Evolutionary conservation across 2,329 filamentous ascomycete genomes (phyloP).

Genomic region (Alternaria angustiovoidea): DNA sequence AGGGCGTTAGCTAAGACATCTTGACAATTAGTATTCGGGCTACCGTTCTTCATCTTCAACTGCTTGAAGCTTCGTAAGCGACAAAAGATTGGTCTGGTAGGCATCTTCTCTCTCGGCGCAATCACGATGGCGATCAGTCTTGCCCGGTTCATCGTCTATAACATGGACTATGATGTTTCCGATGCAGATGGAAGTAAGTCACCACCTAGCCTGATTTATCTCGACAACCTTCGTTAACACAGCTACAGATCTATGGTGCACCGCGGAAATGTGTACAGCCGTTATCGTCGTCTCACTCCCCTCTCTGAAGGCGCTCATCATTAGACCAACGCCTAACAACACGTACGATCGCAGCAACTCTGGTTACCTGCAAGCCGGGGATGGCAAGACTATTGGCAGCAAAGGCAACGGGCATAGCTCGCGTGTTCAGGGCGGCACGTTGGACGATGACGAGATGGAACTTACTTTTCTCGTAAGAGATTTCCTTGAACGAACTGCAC

Average conservation of each 20-base stretch:
- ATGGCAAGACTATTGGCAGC: not conserved
- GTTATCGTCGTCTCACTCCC: slow-evolving; percentile 32
- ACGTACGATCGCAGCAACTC: slow-evolving; percentile 22
- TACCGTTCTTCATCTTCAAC: slow-evolving; percentile 34
- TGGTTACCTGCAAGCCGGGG: slow-evolving; percentile 18
- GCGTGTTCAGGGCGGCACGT: slow-evolving; percentile 14
- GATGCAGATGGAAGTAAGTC: slow-evolving; percentile 32
- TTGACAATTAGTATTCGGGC: slow-evolving; percentile 23
- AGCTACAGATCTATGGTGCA: slow-evolving; percentile 30
- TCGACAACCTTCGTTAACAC: not conserved
- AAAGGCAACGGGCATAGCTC: slow-evolving; percentile 3
- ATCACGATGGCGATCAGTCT: slow-evolving; percentile 35
- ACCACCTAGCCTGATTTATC: not conserved
- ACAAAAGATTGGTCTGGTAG: slow-evolving; percentile 33
- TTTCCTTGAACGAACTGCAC: not conserved
- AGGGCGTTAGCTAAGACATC: not conserved
- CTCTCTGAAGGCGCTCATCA: slow-evolving; percentile 26
- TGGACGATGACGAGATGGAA: slow-evolving; percentile 31
- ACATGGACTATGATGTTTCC: slow-evolving; percentile 24
- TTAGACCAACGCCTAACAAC: slow-evolving; percentile 10
- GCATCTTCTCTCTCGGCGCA: slow-evolving; percentile 30
- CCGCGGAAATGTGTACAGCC: slow-evolving; percentile 35
- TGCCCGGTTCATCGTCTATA: slow-evolving; percentile 31
- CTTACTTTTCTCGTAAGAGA: slow-evolving; percentile 17
- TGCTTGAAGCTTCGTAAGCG: slow-evolving; percentile 32